These are phyloP conservation scores for Sphagnum magellanicum DNA, from an alignment of 228 moss, liverwort and hornwort species.

Conservation along the genomic window DNA sequence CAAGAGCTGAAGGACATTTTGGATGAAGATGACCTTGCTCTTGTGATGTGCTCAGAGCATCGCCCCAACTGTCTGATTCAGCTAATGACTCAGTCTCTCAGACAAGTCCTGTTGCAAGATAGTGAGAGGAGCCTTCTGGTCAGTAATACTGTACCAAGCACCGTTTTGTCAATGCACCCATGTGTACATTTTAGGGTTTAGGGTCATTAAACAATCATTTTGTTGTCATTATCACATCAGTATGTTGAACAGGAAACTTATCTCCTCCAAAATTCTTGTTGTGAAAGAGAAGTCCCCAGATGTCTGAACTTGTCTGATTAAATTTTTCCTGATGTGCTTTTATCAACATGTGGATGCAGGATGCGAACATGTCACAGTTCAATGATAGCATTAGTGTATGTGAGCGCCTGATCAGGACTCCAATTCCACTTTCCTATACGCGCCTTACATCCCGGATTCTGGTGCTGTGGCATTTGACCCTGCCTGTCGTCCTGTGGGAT, in stretches of 20 bases:
- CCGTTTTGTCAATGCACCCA: no score
- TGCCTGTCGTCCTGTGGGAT: conserved; percentile 92
- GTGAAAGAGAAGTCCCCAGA: no score
- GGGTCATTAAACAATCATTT: no score
- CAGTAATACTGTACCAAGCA: conserved; percentile 1
- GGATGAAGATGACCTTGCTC: conserved; percentile 74
- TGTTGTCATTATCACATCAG: no score
- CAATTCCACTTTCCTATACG: conserved; percentile 84
- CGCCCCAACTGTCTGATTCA: conserved; percentile 91
- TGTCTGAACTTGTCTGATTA: no score
- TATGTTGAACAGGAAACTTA: no score
- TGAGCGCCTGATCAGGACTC: conserved; percentile 87
- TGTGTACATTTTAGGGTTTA: no score
- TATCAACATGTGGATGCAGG: conserved; percentile 18
- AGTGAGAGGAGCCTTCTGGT: conserved; percentile 58
- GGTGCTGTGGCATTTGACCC: conserved; percentile 72
- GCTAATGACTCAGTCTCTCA: conserved; percentile 78
- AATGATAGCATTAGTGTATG: conserved; percentile 79
- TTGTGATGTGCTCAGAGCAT: conserved; percentile 75
- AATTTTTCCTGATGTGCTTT: no score
- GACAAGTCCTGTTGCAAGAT: conserved; percentile 42
- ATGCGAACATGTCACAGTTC: conserved; percentile 67
- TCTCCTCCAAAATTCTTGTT: no score
- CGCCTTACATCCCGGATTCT: conserved; percentile 84
- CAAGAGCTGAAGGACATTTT: conserved; percentile 66